Conservation (phyloP, 2,329 filamentous ascomycete genomes). For the Pezicula carpinea region DNA sequence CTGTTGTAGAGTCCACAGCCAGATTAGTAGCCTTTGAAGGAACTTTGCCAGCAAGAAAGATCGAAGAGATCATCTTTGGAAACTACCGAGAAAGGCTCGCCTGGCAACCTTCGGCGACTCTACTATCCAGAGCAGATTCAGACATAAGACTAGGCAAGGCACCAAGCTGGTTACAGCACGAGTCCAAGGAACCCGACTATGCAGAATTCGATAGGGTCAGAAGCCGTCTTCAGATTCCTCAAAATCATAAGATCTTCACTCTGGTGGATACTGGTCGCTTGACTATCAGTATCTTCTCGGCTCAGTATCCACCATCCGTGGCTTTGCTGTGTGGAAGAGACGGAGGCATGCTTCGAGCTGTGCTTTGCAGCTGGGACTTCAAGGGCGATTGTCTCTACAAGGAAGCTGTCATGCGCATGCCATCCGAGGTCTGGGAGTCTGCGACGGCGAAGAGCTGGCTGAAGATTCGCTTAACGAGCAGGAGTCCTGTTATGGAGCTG, state of each 20-base stretch:
- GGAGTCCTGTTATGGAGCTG: too few species aligned
- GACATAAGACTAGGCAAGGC: background rate
- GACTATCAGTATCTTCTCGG: constrained; percentile 24
- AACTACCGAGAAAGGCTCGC: background rate
- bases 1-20: background rate
- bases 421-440: constrained; percentile 12
- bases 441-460: constrained; percentile 19
- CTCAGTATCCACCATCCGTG: constrained; percentile 24
- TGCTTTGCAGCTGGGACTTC: constrained; percentile 23
- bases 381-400: constrained; percentile 20
- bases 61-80: background rate
- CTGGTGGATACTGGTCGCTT: constrained; percentile 26
- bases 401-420: constrained; percentile 19
- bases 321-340: constrained; percentile 26
- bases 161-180: background rate
- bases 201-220: background rate
- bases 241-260: constrained; percentile 23
- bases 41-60: background rate
- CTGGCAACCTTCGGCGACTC: background rate
- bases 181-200: background rate
- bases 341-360: constrained; percentile 25
- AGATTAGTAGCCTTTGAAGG: background rate
- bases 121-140: background rate
- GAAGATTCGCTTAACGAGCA: constrained; percentile 14
- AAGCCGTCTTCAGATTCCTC: background rate